Percentiles rank a stretch among this genome's conserved stretches.
These are phyloP conservation scores for Fusarium napiforme DNA, from an alignment of 2,329 filamentous ascomycete species.

Conservation along the genomic window DNA sequence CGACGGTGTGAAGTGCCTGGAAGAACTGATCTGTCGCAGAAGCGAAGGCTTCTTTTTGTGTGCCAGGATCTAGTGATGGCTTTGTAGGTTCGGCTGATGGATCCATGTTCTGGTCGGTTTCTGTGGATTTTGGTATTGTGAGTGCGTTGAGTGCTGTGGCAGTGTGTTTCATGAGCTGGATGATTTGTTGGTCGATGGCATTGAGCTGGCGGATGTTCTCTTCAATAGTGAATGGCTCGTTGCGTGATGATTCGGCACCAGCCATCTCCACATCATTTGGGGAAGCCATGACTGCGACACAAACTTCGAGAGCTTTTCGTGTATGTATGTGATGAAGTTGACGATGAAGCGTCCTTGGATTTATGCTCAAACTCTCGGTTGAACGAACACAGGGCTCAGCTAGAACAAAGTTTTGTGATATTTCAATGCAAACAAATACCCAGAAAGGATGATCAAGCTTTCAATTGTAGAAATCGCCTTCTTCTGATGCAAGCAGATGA, in stretches of 20 bases:
- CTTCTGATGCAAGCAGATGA: not conserved
- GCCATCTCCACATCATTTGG: constrained; percentile 48
- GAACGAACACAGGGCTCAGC: not conserved
- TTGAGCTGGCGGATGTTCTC: constrained; percentile 85
- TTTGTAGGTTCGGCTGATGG: constrained; percentile 28
- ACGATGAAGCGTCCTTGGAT: not conserved
- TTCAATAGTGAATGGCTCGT: constrained; percentile 73
- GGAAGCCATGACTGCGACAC: constrained; percentile 44
- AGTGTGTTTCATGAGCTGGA: constrained; percentile 56
- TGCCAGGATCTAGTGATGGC: constrained; percentile 54
- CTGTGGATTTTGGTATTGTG: constrained; percentile 46
- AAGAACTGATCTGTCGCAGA: constrained; percentile 75
- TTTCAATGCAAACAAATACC: not conserved
- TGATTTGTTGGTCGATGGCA: constrained; percentile 74
- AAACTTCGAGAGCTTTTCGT: not conserved
- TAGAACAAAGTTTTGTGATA: not conserved
- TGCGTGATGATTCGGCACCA: constrained; percentile 39
- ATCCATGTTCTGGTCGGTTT: constrained; percentile 8
- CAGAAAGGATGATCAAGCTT: too few relatives aligned
- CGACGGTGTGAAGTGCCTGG: constrained; percentile 76
- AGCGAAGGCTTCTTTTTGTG: constrained; percentile 68
- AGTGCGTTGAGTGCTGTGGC: constrained; percentile 59
- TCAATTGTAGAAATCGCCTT: not conserved
- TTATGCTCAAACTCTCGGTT: not conserved
- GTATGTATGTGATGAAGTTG: not conserved